These are phyloP conservation scores for Alternaria atra DNA, from an alignment of 2,329 filamentous ascomycete species.

Conservation along the genomic window DNA sequence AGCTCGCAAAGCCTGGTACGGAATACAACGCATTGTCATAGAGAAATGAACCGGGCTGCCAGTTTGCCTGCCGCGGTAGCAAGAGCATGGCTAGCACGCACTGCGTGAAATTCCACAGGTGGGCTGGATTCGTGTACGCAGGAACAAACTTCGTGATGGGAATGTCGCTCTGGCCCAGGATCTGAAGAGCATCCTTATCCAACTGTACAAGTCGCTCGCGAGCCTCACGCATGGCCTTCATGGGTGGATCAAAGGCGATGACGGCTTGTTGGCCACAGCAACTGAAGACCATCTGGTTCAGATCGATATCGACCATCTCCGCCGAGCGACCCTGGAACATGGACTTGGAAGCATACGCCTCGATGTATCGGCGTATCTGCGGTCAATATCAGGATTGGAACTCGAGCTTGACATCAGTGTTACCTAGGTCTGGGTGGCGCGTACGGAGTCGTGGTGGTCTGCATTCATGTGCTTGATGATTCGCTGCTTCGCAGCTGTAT, in stretches of 20 bases:
- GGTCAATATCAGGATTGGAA: conserved; percentile 17
- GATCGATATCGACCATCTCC: conserved; percentile 70
- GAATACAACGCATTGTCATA: conserved; percentile 56
- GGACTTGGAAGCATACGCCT: conserved; percentile 71
- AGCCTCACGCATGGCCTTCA: conserved; percentile 73
- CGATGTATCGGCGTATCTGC: conserved; percentile 76
- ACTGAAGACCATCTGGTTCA: conserved; percentile 68
- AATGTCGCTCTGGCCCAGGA: conserved; percentile 68
- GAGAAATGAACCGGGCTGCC: conserved; percentile 44
- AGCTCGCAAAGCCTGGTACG: conserved; percentile 65
- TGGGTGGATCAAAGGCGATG: conserved; percentile 74
- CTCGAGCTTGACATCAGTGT: neutral
- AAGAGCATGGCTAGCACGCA: conserved; percentile 44
- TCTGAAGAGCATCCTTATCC: conserved; percentile 67
- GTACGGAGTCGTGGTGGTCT: conserved; percentile 75
- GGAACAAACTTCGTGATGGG: conserved; percentile 62
- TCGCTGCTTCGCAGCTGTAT: conserved; percentile 63
- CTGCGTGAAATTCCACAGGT: conserved; percentile 63
- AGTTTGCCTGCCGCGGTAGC: conserved; percentile 41
- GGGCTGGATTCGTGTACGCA: conserved; percentile 57
- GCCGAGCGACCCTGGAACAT: conserved; percentile 65
- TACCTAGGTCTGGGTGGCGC: neutral
- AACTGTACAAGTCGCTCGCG: conserved; percentile 77
- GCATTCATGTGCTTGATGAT: conserved; percentile 88
- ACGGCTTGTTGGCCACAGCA: conserved; percentile 60